Conservation (phyloP, 2,329 filamentous ascomycete genomes). For the Pseudophaeomoniella oleicola region DNA sequence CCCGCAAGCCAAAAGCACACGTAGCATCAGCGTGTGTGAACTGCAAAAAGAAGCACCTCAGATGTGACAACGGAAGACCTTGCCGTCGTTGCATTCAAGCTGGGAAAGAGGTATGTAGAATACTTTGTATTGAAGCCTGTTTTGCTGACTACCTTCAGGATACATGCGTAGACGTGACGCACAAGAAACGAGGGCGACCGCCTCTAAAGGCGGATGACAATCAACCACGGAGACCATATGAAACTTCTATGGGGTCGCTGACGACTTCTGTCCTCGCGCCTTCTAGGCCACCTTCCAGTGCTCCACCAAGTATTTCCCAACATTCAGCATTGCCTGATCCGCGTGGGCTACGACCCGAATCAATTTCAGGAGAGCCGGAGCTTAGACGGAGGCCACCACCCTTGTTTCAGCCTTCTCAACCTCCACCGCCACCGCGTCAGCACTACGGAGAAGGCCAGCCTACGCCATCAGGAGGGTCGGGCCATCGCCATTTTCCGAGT, state of each 20-base stretch:
- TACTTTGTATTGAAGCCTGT: neutral
- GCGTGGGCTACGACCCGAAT: constrained; percentile 1
- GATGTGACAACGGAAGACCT: constrained; percentile 29
- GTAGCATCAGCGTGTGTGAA: constrained; percentile 34
- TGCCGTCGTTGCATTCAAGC: constrained; percentile 30
- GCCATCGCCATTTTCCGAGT: neutral
- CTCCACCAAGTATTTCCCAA: constrained; percentile 3
- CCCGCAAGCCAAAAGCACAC: constrained; percentile 30
- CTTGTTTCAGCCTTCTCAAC: constrained; percentile 3
- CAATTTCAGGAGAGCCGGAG: constrained; percentile 1
- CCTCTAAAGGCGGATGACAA: constrained; percentile 26
- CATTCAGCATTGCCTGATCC: constrained; percentile 4
- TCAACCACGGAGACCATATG: constrained; percentile 9
- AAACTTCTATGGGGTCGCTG: constrained; percentile 4
- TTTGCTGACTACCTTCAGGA: constrained; percentile 15
- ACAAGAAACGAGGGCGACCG: constrained; percentile 31
- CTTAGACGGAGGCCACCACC: neutral
- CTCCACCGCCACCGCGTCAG: constrained; percentile 3
- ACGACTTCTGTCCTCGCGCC: constrained; percentile 1
- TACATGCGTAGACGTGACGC: constrained; percentile 29
- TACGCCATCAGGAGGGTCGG: neutral
- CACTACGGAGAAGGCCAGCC: neutral
- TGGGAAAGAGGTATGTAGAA: constrained; percentile 27
- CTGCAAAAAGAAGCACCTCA: constrained; percentile 33
- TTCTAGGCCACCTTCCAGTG: constrained; percentile 2